Conservation (phyloP, 192 early-diverging fungal species). For the Umbelopsis ramanniana region DNA sequence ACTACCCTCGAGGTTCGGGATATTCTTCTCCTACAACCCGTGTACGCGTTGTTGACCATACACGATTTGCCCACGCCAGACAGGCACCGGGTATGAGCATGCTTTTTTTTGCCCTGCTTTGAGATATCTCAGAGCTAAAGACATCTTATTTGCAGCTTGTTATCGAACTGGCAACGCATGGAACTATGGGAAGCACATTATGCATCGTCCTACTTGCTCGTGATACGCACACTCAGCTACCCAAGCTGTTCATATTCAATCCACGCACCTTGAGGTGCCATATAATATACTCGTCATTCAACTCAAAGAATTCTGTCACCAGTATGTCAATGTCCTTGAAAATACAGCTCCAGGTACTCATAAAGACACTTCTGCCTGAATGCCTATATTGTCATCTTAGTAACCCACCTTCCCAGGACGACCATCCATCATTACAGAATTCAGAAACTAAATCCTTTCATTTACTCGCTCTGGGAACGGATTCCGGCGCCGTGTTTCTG, state of each 20-base stretch:
- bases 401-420: too few relatives aligned
- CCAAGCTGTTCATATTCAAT: neutral
- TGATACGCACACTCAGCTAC: neutral
- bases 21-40: neutral
- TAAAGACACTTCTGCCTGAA: too few relatives aligned
- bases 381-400: too few relatives aligned
- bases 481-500: neutral
- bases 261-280: neutral
- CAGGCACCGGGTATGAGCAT: neutral
- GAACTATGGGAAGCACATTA: neutral
- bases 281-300: neutral
- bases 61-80: neutral
- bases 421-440: too few relatives aligned
- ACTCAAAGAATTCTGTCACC: neutral
- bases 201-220: constrained; percentile 4
- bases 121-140: neutral
- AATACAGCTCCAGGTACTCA: neutral
- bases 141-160: neutral
- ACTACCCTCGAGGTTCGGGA: constrained; percentile 7
- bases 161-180: neutral
- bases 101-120: neutral
- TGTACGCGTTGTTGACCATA: neutral
- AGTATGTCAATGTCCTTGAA: neutral
- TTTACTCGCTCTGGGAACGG: neutral
- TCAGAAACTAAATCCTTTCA: neutral